Percentiles rank a stretch among this genome's conserved stretches.
Conservation (phyloP, 495 filamentous ascomycete genomes). For the Barbatosphaeria neglecta region DNA sequence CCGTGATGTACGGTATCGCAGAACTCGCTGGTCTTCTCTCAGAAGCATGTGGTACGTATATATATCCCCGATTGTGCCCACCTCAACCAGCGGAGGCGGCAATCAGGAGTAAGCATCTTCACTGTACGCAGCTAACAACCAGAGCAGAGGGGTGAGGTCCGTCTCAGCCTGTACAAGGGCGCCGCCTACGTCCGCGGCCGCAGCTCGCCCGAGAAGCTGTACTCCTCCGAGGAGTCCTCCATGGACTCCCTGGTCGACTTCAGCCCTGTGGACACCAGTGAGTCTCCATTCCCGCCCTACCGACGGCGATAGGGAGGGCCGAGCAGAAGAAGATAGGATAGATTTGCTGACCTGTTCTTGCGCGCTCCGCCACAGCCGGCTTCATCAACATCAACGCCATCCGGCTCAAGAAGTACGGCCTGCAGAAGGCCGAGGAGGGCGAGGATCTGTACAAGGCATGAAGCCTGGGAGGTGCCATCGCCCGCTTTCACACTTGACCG, state of each 20-base stretch:
- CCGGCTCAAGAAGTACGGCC: constrained; percentile 82
- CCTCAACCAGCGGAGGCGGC: too few species aligned
- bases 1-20: constrained; percentile 54
- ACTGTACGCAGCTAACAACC: constrained; percentile 8
- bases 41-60: constrained; percentile 42
- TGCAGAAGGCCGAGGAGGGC: constrained; percentile 53
- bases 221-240: constrained; percentile 62
- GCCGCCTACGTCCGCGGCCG: constrained; percentile 62
- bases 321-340: too few species aligned
- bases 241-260: constrained; percentile 88
- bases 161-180: constrained; percentile 69
- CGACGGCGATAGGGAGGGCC: too few species aligned
- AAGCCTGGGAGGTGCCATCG: background rate
- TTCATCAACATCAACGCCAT: constrained; percentile 79
- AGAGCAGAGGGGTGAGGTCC: constrained; percentile 54
- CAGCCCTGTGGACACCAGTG: constrained; percentile 51
- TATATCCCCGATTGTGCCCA: constrained; percentile 21
- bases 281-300: too few species aligned
- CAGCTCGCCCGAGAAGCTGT: constrained; percentile 72
- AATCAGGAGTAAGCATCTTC: constrained; percentile 34
- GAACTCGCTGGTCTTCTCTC: constrained; percentile 55
- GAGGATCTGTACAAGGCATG: constrained; percentile 26
- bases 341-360: constrained; percentile 5
- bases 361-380: constrained; percentile 32
- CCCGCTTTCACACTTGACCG: too few species aligned